Percentiles rank a stretch among this genome's conserved stretches.
Conservation (phyloP, 805 yeast species). For the Yamadazyma sp. region DNA sequence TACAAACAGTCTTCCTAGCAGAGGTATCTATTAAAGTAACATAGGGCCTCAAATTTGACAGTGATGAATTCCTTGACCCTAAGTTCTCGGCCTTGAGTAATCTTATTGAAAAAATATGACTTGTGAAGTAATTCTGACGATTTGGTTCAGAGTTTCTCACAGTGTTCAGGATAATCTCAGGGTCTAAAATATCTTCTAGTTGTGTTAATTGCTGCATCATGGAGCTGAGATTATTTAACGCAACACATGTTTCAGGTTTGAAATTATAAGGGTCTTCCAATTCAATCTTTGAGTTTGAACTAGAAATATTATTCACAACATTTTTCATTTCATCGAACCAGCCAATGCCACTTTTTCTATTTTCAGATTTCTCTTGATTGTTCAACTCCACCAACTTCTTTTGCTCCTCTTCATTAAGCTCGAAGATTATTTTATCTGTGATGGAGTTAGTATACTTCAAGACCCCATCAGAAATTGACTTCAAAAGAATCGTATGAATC, state of each 20-base stretch:
- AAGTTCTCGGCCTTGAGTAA: slow-evolving; percentile 64
- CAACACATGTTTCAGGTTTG: slow-evolving; percentile 63
- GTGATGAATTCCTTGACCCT: slow-evolving; percentile 15
- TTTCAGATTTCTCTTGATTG: slow-evolving; percentile 17
- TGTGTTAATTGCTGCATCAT: slow-evolving; percentile 46
- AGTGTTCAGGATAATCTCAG: slow-evolving; percentile 50
- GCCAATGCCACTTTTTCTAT: slow-evolving; percentile 19
- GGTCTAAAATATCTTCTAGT: slow-evolving; percentile 55
- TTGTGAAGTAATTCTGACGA: slow-evolving; percentile 29
- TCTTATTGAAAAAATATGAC: slow-evolving; percentile 61
- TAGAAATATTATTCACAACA: slow-evolving; percentile 42
- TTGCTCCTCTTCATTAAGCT: slow-evolving; percentile 35
- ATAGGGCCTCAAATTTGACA: slow-evolving; percentile 51
- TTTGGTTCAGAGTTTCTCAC: slow-evolving; percentile 34
- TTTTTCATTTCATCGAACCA: slow-evolving; percentile 56
- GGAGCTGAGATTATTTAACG: slow-evolving; percentile 64
- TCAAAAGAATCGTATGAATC: slow-evolving; percentile 57
- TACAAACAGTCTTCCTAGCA: slow-evolving; percentile 55
- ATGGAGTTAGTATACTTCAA: slow-evolving; percentile 45
- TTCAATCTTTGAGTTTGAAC: slow-evolving; percentile 30
- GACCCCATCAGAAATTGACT: slow-evolving; percentile 60
- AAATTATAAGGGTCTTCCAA: slow-evolving; percentile 53
- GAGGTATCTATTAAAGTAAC: slow-evolving; percentile 60
- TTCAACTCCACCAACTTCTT: slow-evolving; percentile 12
- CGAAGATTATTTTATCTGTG: slow-evolving; percentile 38